phyloP scores from a whole-genome alignment of 2,329 filamentous ascomycete species.

The Tolypocladium amazonense region DNA sequence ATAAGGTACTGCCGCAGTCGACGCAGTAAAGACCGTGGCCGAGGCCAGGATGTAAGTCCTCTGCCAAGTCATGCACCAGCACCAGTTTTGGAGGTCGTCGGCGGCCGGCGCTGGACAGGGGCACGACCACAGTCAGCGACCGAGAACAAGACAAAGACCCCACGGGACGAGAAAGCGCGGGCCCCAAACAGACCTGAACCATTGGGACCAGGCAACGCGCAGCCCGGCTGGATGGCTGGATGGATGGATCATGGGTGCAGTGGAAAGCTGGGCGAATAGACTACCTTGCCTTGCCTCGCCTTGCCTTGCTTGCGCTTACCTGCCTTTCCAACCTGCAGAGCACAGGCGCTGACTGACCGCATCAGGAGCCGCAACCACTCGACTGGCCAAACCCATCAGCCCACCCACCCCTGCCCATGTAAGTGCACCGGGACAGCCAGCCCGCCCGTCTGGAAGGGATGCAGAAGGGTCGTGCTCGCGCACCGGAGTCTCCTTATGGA shows the following conservation, averaged over 20 bases:
- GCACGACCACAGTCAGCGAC: background rate
- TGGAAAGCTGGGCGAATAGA: background rate
- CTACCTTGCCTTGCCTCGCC: background rate
- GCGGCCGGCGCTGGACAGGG: background rate
- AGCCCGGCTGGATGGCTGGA: background rate
- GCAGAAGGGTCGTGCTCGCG: conserved; percentile 16
- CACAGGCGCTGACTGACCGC: background rate
- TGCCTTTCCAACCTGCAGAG: background rate
- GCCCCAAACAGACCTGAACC: conserved; percentile 1
- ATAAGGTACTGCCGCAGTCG: background rate
- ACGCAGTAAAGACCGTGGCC: background rate
- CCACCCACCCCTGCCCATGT: conserved; percentile 13
- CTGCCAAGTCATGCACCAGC: background rate
- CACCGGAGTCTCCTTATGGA: conserved; percentile 12
- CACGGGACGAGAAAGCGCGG: background rate
- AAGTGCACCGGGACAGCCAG: conserved; percentile 6
- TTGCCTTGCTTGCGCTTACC: background rate
- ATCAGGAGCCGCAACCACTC: background rate
- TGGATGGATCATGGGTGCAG: background rate
- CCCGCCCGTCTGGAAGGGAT: conserved; percentile 15
- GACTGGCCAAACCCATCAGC: background rate
- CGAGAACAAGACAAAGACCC: background rate
- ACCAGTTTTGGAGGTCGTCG: background rate
- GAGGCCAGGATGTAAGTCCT: background rate
- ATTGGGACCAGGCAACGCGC: background rate